Percentiles rank a stretch among this genome's conserved stretches.
These are phyloP conservation scores for Ogataea henricii DNA, from an alignment of 805 yeast genomes.

Conservation along the genomic window DNA sequence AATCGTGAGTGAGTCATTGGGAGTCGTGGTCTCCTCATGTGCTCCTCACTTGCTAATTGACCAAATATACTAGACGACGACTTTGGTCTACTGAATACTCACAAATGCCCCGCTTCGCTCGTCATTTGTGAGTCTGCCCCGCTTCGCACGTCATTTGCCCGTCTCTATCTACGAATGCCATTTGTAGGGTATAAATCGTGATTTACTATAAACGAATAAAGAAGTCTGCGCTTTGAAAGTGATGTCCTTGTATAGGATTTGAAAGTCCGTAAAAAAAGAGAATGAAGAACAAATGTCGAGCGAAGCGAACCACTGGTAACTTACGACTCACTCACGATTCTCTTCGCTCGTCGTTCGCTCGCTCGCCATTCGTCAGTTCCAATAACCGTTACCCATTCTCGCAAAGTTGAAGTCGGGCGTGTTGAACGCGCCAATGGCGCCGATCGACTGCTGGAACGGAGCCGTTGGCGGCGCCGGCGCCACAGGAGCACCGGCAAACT, in stretches of 20 bases:
- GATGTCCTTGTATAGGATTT: neutral
- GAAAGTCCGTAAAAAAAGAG: constrained; percentile 6
- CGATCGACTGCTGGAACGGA: constrained; percentile 11
- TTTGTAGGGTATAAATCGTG: constrained; percentile 5
- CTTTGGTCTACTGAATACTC: too few relatives aligned
- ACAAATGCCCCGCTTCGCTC: neutral
- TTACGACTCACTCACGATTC: too few relatives aligned
- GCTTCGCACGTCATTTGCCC: neutral
- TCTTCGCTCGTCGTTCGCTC: too few relatives aligned
- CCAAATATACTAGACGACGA: too few relatives aligned
- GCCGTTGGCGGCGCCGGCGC: constrained; percentile 4
- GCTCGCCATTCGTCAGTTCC: constrained; percentile 3
- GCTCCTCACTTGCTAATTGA: too few relatives aligned
- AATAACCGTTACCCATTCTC: constrained; percentile 16
- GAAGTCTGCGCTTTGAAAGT: constrained; percentile 3
- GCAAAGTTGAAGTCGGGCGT: constrained; percentile 20
- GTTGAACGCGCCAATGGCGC: constrained; percentile 11
- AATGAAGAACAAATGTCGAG: too few relatives aligned
- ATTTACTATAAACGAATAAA: constrained; percentile 5
- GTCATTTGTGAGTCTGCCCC: neutral
- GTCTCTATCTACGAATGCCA: neutral
- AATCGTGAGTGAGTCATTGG: too few relatives aligned
- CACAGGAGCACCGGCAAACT: neutral
- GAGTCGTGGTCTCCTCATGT: too few relatives aligned
- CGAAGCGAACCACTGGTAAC: too few relatives aligned